Conservation (phyloP, 2,329 filamentous ascomycete species). For the Pseudogymnoascus sp. region DNA sequence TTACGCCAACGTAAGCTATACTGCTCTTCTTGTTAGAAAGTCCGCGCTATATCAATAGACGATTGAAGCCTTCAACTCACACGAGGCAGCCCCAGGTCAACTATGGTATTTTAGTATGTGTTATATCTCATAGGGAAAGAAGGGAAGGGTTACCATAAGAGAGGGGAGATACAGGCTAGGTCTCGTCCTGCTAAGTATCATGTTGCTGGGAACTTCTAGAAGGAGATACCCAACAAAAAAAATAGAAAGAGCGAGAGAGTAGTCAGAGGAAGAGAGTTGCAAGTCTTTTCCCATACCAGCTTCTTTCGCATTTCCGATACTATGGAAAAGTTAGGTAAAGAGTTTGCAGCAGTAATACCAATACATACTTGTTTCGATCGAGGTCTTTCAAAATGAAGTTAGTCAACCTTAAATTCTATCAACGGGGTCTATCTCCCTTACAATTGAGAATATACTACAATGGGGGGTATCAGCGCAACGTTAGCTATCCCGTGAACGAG, state of each 20-base stretch:
- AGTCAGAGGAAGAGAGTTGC: neutral
- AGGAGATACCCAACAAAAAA: constrained; percentile 42
- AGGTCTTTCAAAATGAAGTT: neutral
- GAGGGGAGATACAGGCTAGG: constrained; percentile 31
- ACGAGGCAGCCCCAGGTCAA: neutral
- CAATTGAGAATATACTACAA: constrained; percentile 10
- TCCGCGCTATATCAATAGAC: neutral
- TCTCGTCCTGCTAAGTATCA: constrained; percentile 3
- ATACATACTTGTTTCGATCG: constrained; percentile 8
- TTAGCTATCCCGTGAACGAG: neutral
- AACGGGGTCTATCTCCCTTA: neutral
- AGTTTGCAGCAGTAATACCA: neutral
- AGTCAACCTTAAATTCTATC: neutral
- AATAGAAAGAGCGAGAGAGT: constrained; percentile 9
- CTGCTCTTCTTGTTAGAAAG: constrained; percentile 29
- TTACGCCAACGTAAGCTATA: constrained; percentile 39
- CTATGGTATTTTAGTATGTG: neutral
- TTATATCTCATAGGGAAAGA: constrained; percentile 11
- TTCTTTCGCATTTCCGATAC: constrained; percentile 6
- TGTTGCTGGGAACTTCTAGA: constrained; percentile 28
- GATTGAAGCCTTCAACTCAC: neutral
- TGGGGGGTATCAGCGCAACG: neutral
- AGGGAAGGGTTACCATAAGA: constrained; percentile 36
- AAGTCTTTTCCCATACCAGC: constrained; percentile 1
- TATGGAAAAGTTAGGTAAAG: neutral